Percentiles rank a stretch among this genome's conserved stretches.
phyloP scores from a whole-genome alignment of 1,284 basidiomycete species.

The Cutaneotrichosporon sp. region DNA sequence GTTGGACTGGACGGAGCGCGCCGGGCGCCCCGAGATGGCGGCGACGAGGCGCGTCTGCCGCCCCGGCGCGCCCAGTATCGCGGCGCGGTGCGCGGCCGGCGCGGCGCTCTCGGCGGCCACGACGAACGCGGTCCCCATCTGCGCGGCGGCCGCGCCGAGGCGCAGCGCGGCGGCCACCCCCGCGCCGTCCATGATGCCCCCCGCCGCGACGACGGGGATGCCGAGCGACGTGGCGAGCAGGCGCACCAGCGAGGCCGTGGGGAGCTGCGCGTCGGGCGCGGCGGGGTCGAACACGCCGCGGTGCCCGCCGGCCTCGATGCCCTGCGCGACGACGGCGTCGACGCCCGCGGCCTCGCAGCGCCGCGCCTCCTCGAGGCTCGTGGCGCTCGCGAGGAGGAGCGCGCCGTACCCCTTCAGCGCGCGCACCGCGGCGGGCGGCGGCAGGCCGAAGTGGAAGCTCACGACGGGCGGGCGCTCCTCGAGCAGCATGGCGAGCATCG shows the following conservation, averaged over 20 bases:
- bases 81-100: conserved; percentile 31
- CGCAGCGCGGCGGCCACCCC: conserved; percentile 29
- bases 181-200: conserved; percentile 42
- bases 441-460: conserved; percentile 48
- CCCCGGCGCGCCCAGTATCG: conserved; percentile 10
- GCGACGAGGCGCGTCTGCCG: conserved; percentile 32
- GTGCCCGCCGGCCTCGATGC: conserved; percentile 47
- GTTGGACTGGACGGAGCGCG: conserved; percentile 31
- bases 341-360: conserved; percentile 31
- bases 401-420: conserved; percentile 28
- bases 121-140: conserved; percentile 48
- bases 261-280: conserved; percentile 31
- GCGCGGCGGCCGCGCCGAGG: conserved; percentile 36
- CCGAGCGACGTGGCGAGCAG: conserved; percentile 22
- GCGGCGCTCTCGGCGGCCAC: conserved; percentile 35
- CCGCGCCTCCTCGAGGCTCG: conserved; percentile 34
- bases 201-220: conserved; percentile 42
- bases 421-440: conserved; percentile 19
- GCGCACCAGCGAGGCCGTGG: conserved; percentile 29
- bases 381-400: conserved; percentile 36
- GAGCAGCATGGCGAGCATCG: conserved; percentile 36
- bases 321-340: conserved; percentile 45
- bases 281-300: conserved; percentile 40
- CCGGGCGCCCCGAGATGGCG: conserved; percentile 40
- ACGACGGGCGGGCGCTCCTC: conserved; percentile 37